These are phyloP conservation scores for Paramecium octaurelia DNA, from an alignment of 73 alveolate species.

Conservation along the genomic window DNA sequence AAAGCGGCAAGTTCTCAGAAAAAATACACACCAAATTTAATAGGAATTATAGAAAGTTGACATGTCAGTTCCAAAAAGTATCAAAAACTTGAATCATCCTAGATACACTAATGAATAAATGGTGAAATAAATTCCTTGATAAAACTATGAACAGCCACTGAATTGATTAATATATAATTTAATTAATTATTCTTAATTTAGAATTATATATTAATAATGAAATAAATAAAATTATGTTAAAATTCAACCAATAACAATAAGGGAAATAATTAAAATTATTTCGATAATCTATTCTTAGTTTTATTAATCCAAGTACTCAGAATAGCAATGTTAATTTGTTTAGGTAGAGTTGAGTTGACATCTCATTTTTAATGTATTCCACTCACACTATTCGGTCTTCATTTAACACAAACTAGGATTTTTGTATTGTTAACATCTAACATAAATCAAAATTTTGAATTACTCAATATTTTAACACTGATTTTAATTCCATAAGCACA, in stretches of 20 bases:
- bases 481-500: neutral
- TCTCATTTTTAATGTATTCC: neutral
- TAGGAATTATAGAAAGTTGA: neutral
- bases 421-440: neutral
- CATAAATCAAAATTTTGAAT: neutral
- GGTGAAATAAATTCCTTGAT: neutral
- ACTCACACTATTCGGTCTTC: neutral
- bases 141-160: neutral
- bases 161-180: neutral
- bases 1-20: neutral
- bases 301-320: neutral
- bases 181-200: neutral
- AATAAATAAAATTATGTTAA: too few species aligned
- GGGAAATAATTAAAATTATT: neutral
- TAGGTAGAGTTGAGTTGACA: neutral
- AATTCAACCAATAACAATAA: neutral
- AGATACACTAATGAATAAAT: neutral
- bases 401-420: neutral
- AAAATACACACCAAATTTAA: neutral
- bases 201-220: neutral
- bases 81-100: neutral
- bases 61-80: neutral
- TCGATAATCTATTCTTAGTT: neutral
- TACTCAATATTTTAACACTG: neutral
- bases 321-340: neutral